A percentile compares a stretch with the other conserved stretches of the same genome.
Conservation (phyloP, 768 basidiomycete species). For the Floccularia luteovirens region DNA sequence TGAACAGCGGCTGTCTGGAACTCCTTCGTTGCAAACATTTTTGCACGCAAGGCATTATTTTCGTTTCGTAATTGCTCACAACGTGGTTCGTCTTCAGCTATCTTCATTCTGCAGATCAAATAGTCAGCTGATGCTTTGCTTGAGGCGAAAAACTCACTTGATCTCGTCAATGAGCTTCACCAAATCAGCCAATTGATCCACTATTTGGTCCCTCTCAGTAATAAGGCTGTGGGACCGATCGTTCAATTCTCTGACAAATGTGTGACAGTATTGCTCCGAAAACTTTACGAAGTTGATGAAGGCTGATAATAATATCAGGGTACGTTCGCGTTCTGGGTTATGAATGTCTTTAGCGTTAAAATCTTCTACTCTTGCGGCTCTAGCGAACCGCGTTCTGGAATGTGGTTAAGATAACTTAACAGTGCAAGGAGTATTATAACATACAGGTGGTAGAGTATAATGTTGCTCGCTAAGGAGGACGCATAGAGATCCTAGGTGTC, state of each 20-base stretch:
- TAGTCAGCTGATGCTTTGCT: background rate
- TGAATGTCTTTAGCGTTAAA: constrained; percentile 72
- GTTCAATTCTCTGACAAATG: constrained; percentile 54
- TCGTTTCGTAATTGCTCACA: constrained; percentile 52
- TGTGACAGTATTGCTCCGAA: constrained; percentile 60
- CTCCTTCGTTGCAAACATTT: constrained; percentile 66
- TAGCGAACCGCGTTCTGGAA: constrained; percentile 58
- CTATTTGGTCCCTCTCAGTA: constrained; percentile 53
- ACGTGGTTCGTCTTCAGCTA: constrained; percentile 62
- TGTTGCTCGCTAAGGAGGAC: constrained; percentile 48
- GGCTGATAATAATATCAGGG: constrained; percentile 70
- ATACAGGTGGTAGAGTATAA: constrained; percentile 68
- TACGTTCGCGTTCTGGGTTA: constrained; percentile 68
- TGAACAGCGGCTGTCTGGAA: constrained; percentile 49
- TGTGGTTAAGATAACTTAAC: constrained; percentile 3
- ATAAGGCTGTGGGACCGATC: constrained; percentile 49
- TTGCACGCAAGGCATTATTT: constrained; percentile 53
- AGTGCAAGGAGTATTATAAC: constrained; percentile 9
- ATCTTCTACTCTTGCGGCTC: constrained; percentile 65
- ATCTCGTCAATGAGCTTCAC: constrained; percentile 45
- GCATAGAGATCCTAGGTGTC: constrained; percentile 54
- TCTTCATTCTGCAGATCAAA: constrained; percentile 38
- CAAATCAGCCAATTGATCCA: constrained; percentile 37
- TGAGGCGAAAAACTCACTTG: constrained; percentile 34
- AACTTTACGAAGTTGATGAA: constrained; percentile 95